Evolutionary conservation across 441 rosid species (phyloP).

Genomic region (Bruguiera hainesii): DNA sequence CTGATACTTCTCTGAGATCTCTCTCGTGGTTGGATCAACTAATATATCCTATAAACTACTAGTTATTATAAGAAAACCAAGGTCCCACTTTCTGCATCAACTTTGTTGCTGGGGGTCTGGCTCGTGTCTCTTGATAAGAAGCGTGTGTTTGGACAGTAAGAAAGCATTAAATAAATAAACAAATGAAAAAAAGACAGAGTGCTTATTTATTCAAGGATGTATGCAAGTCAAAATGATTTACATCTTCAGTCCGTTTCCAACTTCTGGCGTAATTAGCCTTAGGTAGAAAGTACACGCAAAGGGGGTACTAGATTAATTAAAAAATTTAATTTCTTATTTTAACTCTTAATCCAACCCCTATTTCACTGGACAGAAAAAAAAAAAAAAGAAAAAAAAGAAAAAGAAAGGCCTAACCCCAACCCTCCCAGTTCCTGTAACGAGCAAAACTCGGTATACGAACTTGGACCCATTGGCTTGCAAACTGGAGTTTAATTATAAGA

Average conservation of each 20-base stretch:
- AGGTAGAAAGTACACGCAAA: not conserved
- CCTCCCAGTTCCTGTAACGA: too few species aligned
- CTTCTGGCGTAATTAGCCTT: slow-evolving; percentile 16
- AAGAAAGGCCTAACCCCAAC: too few species aligned
- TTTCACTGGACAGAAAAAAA: too few species aligned
- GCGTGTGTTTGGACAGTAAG: slow-evolving; percentile 8
- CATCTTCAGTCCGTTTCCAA: slow-evolving; percentile 28
- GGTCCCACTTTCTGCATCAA: slow-evolving; percentile 14
- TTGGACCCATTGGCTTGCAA: too few species aligned
- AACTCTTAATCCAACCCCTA: too few species aligned
- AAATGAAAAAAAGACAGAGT: too few species aligned
- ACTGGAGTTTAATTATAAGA: too few species aligned
- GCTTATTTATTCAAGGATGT: not conserved
- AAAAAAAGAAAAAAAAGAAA: too few species aligned
- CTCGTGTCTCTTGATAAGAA: slow-evolving; percentile 26
- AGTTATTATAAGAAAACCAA: not conserved
- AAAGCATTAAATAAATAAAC: not conserved
- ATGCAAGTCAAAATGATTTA: slow-evolving; percentile 43
- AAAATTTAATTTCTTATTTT: not conserved
- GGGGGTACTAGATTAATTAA: too few species aligned
- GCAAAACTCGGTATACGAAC: too few species aligned
- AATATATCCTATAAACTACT: not conserved
- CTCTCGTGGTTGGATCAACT: not conserved
- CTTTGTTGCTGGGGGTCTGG: slow-evolving; percentile 14
- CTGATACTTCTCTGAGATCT: not conserved